Percentiles rank a stretch among this genome's conserved stretches.
Evolutionary conservation across 2,329 filamentous ascomycete genomes (phyloP).

Genomic region (Aquanectria penicillioides): DNA sequence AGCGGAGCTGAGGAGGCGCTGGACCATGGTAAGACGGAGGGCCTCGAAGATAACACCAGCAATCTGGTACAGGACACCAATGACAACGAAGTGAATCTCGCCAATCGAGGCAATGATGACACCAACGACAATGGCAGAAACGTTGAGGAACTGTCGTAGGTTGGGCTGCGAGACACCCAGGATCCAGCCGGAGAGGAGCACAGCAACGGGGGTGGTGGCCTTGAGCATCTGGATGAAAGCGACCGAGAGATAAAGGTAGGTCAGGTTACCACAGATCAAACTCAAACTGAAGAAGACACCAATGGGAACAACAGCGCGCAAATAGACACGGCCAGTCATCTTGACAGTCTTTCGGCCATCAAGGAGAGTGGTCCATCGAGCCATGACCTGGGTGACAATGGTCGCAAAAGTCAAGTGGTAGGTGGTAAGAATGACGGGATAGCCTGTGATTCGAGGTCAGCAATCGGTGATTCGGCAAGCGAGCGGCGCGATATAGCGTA

Average conservation of each 20-base stretch:
- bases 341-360: conserved; percentile 96
- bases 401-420: conserved; percentile 96
- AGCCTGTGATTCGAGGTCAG: conserved; percentile 57
- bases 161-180: conserved; percentile 87
- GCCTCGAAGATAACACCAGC: conserved; percentile 85
- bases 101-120: conserved; percentile 94
- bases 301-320: conserved; percentile 93
- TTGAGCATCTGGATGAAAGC: conserved; percentile 99
- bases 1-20: conserved; percentile 81
- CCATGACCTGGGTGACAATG: conserved; percentile 91
- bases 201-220: conserved; percentile 94
- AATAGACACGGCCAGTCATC: conserved; percentile 94
- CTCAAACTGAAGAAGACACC: conserved; percentile 95
- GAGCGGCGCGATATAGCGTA: conserved; percentile 42
- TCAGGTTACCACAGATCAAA: conserved; percentile 95
- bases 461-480: conserved; percentile 11
- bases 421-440: conserved; percentile 87
- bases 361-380: conserved; percentile 87
- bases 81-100: conserved; percentile 91
- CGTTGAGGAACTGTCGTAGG: conserved; percentile 88
- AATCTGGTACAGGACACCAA: conserved; percentile 82
- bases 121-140: conserved; percentile 93
- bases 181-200: conserved; percentile 88
- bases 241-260: conserved; percentile 94
- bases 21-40: conserved; percentile 84